phyloP scores from a whole-genome alignment of 345 rosid genomes.

The Brassica incana region DNA sequence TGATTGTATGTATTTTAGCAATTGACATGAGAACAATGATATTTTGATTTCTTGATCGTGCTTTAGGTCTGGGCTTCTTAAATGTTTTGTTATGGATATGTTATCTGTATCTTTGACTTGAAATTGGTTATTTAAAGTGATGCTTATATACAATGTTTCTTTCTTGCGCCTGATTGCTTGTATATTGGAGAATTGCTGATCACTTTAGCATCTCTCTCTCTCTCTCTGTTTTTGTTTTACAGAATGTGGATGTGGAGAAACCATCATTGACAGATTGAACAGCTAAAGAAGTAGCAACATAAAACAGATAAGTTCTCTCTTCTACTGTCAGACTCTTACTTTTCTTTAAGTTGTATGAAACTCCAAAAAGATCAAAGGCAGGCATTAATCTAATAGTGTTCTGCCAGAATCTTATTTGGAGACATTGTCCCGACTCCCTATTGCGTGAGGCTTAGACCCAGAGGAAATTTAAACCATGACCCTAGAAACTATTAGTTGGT shows the following conservation, averaged over 20 bases:
- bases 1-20: not conserved
- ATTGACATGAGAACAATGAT: no score
- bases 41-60: not conserved
- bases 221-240: not conserved
- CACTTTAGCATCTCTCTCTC: not conserved
- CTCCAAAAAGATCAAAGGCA: not conserved
- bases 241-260: not conserved
- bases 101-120: no score
- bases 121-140: no score
- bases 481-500: no score
- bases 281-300: not conserved
- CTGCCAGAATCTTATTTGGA: not conserved
- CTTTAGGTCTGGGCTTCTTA: not conserved
- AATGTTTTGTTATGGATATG: not conserved
- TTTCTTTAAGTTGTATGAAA: no score
- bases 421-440: no score
- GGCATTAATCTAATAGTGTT: not conserved
- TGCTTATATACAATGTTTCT: no score
- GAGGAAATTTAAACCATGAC: no score
- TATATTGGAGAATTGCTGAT: no score
- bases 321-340: not conserved
- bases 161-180: not conserved
- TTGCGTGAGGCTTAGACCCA: no score
- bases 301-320: not conserved
- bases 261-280: not conserved